Conservation (phyloP, 768 basidiomycete species). For the Tulasnella sp. region DNA sequence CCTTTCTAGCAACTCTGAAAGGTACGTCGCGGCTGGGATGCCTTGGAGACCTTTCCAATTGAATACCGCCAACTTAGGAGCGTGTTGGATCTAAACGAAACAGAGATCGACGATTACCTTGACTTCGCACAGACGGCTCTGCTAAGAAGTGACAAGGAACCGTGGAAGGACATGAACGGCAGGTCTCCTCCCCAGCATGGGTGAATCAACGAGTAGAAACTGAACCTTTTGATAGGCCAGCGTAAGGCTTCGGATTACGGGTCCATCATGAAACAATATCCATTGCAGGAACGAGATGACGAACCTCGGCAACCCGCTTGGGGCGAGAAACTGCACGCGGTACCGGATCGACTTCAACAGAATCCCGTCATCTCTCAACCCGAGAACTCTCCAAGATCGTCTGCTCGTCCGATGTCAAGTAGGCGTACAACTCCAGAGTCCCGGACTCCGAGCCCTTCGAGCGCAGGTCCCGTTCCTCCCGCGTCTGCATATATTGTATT, state of each 20-base stretch:
- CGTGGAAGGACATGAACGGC: constrained; percentile 38
- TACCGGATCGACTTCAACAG: background rate
- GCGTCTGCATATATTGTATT: constrained; percentile 57
- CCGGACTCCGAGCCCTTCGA: background rate
- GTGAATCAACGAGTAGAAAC: background rate
- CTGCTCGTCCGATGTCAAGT: background rate
- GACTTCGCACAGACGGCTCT: constrained; percentile 65
- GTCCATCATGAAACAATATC: constrained; percentile 12
- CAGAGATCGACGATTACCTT: constrained; percentile 65
- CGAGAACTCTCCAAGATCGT: background rate
- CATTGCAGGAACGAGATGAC: constrained; percentile 25
- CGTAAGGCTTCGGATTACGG: background rate
- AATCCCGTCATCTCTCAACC: background rate
- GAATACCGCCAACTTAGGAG: constrained; percentile 48
- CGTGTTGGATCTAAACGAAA: constrained; percentile 56
- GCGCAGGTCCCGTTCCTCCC: constrained; percentile 28
- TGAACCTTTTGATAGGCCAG: background rate
- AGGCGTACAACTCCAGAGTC: background rate
- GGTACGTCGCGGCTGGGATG: constrained; percentile 46
- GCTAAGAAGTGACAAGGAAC: constrained; percentile 42
- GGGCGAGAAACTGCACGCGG: background rate
- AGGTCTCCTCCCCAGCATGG: constrained; percentile 19
- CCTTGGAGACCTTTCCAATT: constrained; percentile 37
- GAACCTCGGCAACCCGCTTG: constrained; percentile 15
- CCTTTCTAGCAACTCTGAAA: constrained; percentile 51